Percentiles rank a stretch among this genome's conserved stretches.
Conservation (phyloP, 371 early-diverging fungal species). For the Capillidium heterosporum region DNA sequence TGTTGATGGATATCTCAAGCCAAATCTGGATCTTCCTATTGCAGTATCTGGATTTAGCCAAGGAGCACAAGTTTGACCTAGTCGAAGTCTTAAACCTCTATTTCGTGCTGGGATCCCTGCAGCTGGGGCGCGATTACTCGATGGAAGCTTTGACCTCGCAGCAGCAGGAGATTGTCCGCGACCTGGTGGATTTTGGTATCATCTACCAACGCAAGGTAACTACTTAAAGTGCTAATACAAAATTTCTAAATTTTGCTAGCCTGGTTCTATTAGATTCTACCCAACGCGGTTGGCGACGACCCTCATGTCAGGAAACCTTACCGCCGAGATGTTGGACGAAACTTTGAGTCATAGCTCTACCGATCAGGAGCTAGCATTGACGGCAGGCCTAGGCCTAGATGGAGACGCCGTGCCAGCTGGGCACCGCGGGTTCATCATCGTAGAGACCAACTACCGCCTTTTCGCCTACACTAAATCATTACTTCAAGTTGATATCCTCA, state of each 20-base stretch:
- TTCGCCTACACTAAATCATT: constrained; percentile 95
- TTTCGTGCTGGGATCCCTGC: constrained; percentile 76
- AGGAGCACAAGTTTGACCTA: constrained; percentile 67
- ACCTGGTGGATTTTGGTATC: constrained; percentile 76
- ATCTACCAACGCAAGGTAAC: constrained; percentile 66
- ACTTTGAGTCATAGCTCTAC: neutral
- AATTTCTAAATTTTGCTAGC: constrained; percentile 13
- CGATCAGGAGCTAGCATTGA: neutral
- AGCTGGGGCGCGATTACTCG: constrained; percentile 78
- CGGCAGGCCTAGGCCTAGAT: constrained; percentile 9
- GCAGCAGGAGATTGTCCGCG: constrained; percentile 68
- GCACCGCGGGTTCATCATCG: constrained; percentile 48
- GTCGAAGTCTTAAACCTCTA: constrained; percentile 83
- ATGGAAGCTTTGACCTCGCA: constrained; percentile 63
- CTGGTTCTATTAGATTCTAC: constrained; percentile 59
- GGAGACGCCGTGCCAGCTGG: constrained; percentile 26
- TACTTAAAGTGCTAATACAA: neutral
- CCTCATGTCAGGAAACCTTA: constrained; percentile 60
- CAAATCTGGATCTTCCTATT: constrained; percentile 91
- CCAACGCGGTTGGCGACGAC: constrained; percentile 86
- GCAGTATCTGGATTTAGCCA: constrained; percentile 79
- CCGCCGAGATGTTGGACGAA: constrained; percentile 6
- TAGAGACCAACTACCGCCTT: constrained; percentile 85
- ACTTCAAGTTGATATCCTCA: constrained; percentile 93
- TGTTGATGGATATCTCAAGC: constrained; percentile 78